Conservation (phyloP, 345 rosid species). For the Odontarrhena argentea region DNA sequence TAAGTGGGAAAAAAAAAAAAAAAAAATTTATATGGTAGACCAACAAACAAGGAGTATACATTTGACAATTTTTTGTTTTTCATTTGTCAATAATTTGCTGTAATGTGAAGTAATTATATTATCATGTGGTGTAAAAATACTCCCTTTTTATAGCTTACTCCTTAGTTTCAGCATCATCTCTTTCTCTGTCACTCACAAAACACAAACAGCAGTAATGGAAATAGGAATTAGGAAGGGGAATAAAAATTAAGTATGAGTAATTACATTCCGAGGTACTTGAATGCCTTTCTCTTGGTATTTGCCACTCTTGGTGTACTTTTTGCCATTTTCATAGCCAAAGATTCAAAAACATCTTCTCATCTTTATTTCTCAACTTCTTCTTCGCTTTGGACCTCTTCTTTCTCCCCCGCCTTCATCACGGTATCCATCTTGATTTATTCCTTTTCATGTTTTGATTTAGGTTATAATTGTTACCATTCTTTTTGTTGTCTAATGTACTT, state of each 20-base stretch:
- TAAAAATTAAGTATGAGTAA: constrained; percentile 24
- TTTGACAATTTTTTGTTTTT: background rate
- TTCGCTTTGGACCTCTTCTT: constrained; percentile 39
- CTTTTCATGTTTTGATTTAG: background rate
- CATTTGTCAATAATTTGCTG: background rate
- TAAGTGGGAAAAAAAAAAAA: background rate
- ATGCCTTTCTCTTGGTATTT: constrained; percentile 38
- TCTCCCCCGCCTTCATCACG: constrained; percentile 30
- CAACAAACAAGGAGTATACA: constrained; percentile 17
- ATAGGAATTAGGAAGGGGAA: constrained; percentile 8
- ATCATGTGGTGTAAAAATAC: constrained; percentile 11
- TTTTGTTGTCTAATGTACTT: background rate
- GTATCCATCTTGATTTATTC: constrained; percentile 8
- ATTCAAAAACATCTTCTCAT: constrained; percentile 28
- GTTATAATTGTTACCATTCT: background rate
- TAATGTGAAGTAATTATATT: background rate
- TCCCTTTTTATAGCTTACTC: constrained; percentile 26
- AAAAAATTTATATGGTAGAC: background rate
- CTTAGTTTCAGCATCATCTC: constrained; percentile 26
- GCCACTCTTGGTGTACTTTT: constrained; percentile 34
- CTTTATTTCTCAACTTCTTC: constrained; percentile 39
- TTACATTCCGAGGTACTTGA: constrained; percentile 38
- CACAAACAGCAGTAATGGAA: background rate
- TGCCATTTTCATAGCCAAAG: constrained; percentile 38
- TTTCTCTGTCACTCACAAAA: background rate